Conservation (phyloP, 495 filamentous ascomycete species). For the Aspergillus incahuasiensis region DNA sequence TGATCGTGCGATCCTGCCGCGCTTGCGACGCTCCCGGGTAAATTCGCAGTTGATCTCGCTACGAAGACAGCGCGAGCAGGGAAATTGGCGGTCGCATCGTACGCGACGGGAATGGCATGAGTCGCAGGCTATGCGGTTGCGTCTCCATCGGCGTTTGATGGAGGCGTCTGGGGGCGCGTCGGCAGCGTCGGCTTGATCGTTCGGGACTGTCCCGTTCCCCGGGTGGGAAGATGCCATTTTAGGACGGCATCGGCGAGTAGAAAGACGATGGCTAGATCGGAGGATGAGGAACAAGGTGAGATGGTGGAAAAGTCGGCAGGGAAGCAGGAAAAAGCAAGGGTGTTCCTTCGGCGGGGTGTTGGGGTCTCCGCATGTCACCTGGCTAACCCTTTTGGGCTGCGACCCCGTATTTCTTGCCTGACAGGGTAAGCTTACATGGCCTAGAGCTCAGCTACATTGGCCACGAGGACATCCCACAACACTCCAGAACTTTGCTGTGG, state of each 20-base stretch:
- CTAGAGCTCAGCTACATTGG: no score
- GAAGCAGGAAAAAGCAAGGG: constrained; percentile 4
- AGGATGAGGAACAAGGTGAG: not conserved
- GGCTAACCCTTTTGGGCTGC: not conserved
- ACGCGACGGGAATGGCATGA: constrained; percentile 44
- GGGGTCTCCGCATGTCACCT: not conserved
- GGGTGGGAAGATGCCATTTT: constrained; percentile 36
- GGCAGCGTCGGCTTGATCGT: constrained; percentile 16
- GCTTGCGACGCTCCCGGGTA: constrained; percentile 42
- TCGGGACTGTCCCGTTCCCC: constrained; percentile 21
- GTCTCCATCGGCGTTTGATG: constrained; percentile 40
- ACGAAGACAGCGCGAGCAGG: constrained; percentile 42
- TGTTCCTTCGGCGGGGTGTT: not conserved
- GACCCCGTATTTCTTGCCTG: not conserved
- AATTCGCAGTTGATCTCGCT: constrained; percentile 43
- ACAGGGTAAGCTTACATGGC: not conserved
- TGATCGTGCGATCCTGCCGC: no score
- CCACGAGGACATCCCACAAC: no score
- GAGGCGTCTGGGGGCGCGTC: constrained; percentile 21
- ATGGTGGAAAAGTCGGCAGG: constrained; percentile 6
- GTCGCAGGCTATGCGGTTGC: constrained; percentile 45
- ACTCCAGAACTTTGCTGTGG: no score
- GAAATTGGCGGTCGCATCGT: constrained; percentile 47
- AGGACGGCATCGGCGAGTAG: constrained; percentile 23
- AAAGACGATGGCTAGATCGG: not conserved